These are phyloP conservation scores for Backusella mclennaniae DNA, from an alignment of 192 early-diverging fungal species.

Conservation along the genomic window DNA sequence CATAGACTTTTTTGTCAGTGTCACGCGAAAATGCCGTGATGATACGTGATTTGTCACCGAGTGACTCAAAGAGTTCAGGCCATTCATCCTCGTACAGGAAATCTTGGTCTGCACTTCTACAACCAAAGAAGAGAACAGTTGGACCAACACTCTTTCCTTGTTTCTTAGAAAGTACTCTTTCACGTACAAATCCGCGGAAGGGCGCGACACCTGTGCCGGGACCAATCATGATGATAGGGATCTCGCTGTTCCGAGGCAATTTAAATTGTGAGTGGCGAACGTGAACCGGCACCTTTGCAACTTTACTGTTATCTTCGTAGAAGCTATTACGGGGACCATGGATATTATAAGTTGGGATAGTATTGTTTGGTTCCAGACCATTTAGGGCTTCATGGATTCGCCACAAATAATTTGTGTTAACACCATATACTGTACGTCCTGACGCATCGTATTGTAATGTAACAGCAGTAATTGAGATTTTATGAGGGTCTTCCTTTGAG, in stretches of 20 bases:
- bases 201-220: constrained; percentile 98
- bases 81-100: constrained; percentile 89
- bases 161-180: constrained; percentile 66
- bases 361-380: neutral
- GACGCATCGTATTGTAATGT: constrained; percentile 77
- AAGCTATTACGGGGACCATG: constrained; percentile 39
- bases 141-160: constrained; percentile 71
- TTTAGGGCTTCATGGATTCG: constrained; percentile 46
- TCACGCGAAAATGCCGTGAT: constrained; percentile 91
- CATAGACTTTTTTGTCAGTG: constrained; percentile 82
- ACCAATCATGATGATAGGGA: constrained; percentile 94
- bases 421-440: constrained; percentile 66
- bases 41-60: constrained; percentile 57
- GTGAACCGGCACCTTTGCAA: constrained; percentile 72
- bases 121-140: constrained; percentile 92
- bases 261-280: constrained; percentile 89
- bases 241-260: constrained; percentile 68
- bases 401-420: constrained; percentile 86
- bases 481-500: constrained; percentile 66
- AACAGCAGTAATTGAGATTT: constrained; percentile 83
- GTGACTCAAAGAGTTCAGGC: constrained; percentile 57
- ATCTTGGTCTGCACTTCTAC: constrained; percentile 79
- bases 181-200: constrained; percentile 92
- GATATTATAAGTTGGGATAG: constrained; percentile 21
- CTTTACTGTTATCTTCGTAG: constrained; percentile 12